Conservation (phyloP, 2,329 filamentous ascomycete species). For the Fusarium dlaminii region DNA sequence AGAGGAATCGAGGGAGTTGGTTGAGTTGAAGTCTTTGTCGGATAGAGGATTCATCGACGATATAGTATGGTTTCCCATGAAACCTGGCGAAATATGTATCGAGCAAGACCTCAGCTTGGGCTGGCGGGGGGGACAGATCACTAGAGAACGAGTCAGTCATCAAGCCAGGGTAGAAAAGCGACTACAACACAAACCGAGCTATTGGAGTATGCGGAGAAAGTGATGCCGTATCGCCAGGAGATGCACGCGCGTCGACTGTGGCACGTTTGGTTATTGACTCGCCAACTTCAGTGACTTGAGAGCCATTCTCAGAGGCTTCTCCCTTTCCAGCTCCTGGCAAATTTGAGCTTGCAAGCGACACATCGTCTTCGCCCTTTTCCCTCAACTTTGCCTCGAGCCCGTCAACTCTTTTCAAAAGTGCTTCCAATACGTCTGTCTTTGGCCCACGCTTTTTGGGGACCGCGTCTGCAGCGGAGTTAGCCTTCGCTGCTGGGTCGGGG, state of each 20-base stretch:
- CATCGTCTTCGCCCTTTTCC: constrained; percentile 63
- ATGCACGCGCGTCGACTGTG: constrained; percentile 49
- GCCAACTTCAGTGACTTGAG: constrained; percentile 28
- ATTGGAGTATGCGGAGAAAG: constrained; percentile 42
- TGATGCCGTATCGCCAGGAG: constrained; percentile 37
- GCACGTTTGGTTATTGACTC: constrained; percentile 55
- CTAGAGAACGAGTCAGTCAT: constrained; percentile 45
- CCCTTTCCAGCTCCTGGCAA: constrained; percentile 27
- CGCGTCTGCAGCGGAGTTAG: constrained; percentile 67
- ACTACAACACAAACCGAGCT: constrained; percentile 29
- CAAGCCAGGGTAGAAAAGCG: not conserved
- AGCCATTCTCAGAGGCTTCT: constrained; percentile 40
- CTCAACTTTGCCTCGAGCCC: constrained; percentile 84
- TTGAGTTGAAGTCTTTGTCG: constrained; percentile 76
- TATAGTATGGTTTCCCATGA: constrained; percentile 83
- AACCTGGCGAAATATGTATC: constrained; percentile 83
- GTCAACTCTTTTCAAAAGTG: constrained; percentile 84
- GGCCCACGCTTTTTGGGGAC: constrained; percentile 90
- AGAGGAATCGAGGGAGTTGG: constrained; percentile 67
- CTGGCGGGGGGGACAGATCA: constrained; percentile 55
- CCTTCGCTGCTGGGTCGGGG: not conserved
- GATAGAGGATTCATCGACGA: constrained; percentile 80
- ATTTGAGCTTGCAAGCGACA: constrained; percentile 38
- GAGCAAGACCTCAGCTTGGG: constrained; percentile 70
- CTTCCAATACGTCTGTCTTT: constrained; percentile 89